phyloP scores from a whole-genome alignment of 1,139 yeast species.

The Sugiyamaella neomexicana region DNA sequence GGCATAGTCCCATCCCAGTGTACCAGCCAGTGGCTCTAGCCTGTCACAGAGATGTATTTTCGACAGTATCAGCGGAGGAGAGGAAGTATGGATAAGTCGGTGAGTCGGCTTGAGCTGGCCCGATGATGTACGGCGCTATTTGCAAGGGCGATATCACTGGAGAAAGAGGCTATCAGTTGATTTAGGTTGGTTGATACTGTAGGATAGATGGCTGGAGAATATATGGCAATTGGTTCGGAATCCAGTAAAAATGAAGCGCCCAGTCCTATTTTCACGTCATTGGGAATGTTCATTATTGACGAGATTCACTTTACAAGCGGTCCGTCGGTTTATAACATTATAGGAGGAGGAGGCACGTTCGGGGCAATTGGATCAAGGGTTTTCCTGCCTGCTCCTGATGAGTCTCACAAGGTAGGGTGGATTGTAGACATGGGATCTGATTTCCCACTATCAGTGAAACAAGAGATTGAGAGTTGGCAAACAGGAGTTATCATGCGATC shows the following conservation, averaged over 20 bases:
- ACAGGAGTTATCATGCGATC: conserved; percentile 59
- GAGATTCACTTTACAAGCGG: conserved; percentile 63
- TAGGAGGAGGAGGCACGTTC: conserved; percentile 91
- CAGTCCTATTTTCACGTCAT: conserved; percentile 19
- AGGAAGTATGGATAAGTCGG: neutral
- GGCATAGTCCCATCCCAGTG: neutral
- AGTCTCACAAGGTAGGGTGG: conserved; percentile 54
- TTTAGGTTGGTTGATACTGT: too few relatives aligned
- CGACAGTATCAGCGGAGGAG: too few relatives aligned
- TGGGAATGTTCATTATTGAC: conserved; percentile 93
- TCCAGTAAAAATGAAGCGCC: neutral
- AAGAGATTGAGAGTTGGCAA: conserved; percentile 58
- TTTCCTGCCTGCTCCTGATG: conserved; percentile 44
- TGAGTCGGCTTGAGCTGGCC: neutral
- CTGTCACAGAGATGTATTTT: too few relatives aligned
- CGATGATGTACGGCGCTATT: neutral
- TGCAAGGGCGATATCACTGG: neutral
- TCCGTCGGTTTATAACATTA: conserved; percentile 51
- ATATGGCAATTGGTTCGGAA: too few relatives aligned
- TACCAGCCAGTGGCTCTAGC: too few relatives aligned
- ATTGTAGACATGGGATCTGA: conserved; percentile 79
- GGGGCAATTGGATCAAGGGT: conserved; percentile 77
- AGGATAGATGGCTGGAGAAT: neutral
- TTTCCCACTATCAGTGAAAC: conserved; percentile 56
- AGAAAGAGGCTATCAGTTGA: neutral